Conservation (phyloP, 148 eudicot species). For the Nepenthes mirabilis region DNA sequence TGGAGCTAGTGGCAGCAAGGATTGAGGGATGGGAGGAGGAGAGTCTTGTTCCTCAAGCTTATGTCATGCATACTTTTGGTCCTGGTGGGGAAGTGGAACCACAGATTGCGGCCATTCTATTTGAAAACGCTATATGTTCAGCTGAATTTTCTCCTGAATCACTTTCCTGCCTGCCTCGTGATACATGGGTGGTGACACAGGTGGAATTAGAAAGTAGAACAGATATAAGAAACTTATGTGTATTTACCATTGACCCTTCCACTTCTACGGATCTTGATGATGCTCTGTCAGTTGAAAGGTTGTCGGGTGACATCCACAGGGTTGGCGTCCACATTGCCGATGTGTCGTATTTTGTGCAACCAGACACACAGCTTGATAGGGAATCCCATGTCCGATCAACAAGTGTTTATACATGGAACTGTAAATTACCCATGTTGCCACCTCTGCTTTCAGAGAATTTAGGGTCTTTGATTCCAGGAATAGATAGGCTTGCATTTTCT, state of each 20-base stretch:
- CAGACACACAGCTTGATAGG: conserved; percentile 56
- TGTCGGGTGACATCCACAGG: conserved; percentile 35
- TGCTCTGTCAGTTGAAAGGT: conserved; percentile 75
- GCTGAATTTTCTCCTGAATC: conserved; percentile 60
- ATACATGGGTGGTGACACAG: conserved; percentile 48
- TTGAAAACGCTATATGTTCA: conserved; percentile 42
- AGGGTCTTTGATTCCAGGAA: conserved; percentile 84
- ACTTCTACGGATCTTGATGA: conserved; percentile 93
- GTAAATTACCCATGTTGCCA: conserved; percentile 84
- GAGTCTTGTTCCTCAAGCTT: conserved; percentile 47
- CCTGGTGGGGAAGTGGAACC: conserved; percentile 70
- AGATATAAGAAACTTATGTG: conserved; percentile 68
- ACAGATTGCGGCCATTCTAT: conserved; percentile 66
- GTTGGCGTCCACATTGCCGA: conserved; percentile 95
- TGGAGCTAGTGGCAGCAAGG: conserved; percentile 65
- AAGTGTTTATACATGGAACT: conserved; percentile 51
- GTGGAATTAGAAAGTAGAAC: conserved; percentile 38
- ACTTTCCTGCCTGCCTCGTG: conserved; percentile 52
- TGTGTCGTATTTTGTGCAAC: conserved; percentile 76
- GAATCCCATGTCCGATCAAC: conserved; percentile 75
- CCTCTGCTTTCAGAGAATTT: conserved; percentile 61
- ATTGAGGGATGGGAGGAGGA: conserved; percentile 65
- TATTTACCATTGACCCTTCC: conserved; percentile 80
- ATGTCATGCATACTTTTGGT: conserved; percentile 47
- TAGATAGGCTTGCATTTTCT: conserved; percentile 79